Conservation (phyloP, 163 green algal species). For the Volvox carteri region DNA sequence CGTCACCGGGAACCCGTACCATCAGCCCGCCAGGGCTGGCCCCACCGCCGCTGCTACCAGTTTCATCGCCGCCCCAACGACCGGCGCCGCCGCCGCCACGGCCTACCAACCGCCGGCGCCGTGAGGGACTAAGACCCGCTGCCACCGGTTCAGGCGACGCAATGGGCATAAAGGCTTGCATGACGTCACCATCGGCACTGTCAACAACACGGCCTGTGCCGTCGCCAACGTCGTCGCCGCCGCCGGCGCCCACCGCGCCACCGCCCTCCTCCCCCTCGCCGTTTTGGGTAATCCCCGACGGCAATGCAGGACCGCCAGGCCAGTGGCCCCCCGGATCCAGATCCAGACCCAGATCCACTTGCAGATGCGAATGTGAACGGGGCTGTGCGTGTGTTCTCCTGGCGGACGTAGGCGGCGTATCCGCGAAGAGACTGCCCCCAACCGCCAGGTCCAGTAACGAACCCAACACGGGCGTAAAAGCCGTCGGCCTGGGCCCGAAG, state of each 20-base stretch:
- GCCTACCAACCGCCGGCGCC: background rate
- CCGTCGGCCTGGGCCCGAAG: background rate
- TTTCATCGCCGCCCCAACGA: background rate
- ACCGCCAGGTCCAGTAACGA: conserved; percentile 10
- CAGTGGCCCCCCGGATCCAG: too few relatives aligned
- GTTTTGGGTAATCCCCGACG: background rate
- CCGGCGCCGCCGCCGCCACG: background rate
- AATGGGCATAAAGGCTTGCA: background rate
- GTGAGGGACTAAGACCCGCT: background rate
- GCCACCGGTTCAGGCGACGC: conserved; percentile 5
- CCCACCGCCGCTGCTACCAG: background rate
- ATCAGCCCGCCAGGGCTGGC: background rate
- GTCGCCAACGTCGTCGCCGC: background rate
- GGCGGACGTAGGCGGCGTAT: conserved; percentile 19
- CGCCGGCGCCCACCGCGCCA: background rate
- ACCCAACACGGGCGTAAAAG: conserved; percentile 10
- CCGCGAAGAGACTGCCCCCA: conserved; percentile 15
- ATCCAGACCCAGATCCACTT: too few relatives aligned
- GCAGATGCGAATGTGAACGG: background rate
- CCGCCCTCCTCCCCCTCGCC: background rate
- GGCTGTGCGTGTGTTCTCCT: background rate
- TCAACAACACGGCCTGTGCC: background rate
- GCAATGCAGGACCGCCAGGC: too few relatives aligned
- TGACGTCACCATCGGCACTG: background rate
- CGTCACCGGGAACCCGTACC: background rate